These are phyloP conservation scores for Cladosporium velox DNA, from an alignment of 2,329 filamentous ascomycete genomes.

Conservation along the genomic window DNA sequence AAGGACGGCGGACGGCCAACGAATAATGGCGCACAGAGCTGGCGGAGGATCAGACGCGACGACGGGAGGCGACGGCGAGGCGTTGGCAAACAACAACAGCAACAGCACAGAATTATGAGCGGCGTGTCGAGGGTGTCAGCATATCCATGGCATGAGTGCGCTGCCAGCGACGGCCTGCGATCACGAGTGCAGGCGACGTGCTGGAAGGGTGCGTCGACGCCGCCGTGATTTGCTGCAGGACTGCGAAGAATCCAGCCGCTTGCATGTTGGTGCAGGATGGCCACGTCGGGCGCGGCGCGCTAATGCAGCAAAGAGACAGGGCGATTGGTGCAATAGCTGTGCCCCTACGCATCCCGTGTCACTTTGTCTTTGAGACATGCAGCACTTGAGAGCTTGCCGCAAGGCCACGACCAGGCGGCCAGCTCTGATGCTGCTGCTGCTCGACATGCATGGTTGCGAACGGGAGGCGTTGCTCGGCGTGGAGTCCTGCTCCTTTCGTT, in stretches of 20 bases:
- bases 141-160: background rate
- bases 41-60: conserved; percentile 7
- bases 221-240: conserved; percentile 14
- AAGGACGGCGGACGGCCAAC: background rate
- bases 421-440: background rate
- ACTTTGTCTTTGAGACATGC: conserved; percentile 17
- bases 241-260: background rate
- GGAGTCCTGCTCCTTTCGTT: background rate
- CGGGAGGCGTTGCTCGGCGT: background rate
- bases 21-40: conserved; percentile 10
- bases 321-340: conserved; percentile 10
- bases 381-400: conserved; percentile 6
- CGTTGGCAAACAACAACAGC: background rate
- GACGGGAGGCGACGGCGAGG: conserved; percentile 1
- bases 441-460: background rate
- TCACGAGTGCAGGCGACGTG: conserved; percentile 3
- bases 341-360: conserved; percentile 7
- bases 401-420: conserved; percentile 11
- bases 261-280: conserved; percentile 1
- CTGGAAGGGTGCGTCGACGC: conserved; percentile 1
- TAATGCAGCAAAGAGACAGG: background rate
- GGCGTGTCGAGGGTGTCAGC: background rate
- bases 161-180: conserved; percentile 10
- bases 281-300: conserved; percentile 2
- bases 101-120: background rate